A percentile compares a stretch with the other conserved stretches of the same genome.
These are phyloP conservation scores for Xylariaceae sp. DNA, from an alignment of 2,329 filamentous ascomycete genomes.

Conservation along the genomic window DNA sequence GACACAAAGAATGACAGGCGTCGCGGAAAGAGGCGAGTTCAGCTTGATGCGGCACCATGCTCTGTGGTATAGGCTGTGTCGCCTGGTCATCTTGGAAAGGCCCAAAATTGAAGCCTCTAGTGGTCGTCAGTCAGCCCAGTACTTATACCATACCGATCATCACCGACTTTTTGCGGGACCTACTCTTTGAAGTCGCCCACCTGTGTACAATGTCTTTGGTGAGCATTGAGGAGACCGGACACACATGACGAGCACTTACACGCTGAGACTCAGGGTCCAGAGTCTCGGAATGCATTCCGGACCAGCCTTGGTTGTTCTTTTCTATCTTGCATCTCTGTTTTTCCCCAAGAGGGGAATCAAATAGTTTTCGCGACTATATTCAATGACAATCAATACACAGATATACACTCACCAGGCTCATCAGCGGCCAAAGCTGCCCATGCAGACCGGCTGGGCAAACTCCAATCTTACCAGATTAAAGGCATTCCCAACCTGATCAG, in stretches of 20 bases:
- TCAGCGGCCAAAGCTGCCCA: not conserved
- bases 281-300: constrained; percentile 81
- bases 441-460: constrained; percentile 9
- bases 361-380: constrained; percentile 65
- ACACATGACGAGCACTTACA: constrained; percentile 38
- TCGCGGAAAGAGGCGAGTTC: constrained; percentile 64
- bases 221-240: too few species aligned
- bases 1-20: constrained; percentile 69
- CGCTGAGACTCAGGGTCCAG: constrained; percentile 80
- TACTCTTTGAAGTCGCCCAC: constrained; percentile 86
- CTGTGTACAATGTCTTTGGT: too few species aligned
- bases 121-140: not conserved
- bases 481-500: constrained; percentile 60
- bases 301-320: constrained; percentile 83
- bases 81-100: constrained; percentile 66
- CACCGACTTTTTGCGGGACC: constrained; percentile 10
- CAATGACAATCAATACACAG: not conserved
- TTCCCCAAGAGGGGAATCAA: constrained; percentile 63
- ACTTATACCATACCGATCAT: too few species aligned
- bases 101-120: constrained; percentile 86
- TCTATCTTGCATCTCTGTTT: constrained; percentile 73
- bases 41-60: constrained; percentile 54
- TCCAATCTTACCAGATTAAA: constrained; percentile 62
- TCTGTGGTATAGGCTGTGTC: constrained; percentile 70
- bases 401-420: not conserved